These are phyloP conservation scores for Hyaloscypha hepaticicola DNA, from an alignment of 495 filamentous ascomycete species.

Conservation along the genomic window DNA sequence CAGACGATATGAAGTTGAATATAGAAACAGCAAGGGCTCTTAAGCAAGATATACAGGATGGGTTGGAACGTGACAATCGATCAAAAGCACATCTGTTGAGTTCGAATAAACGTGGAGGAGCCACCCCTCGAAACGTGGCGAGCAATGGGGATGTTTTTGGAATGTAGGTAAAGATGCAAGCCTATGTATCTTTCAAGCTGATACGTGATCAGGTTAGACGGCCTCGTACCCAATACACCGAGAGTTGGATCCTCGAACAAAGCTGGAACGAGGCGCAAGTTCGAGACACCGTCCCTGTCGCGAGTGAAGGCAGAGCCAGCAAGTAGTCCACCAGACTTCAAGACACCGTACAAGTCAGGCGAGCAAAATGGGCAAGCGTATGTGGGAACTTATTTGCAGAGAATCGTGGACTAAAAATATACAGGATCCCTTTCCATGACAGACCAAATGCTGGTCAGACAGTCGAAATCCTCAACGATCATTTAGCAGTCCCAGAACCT, in stretches of 20 bases:
- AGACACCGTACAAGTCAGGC: slow-evolving; percentile 42
- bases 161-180: slow-evolving; percentile 55
- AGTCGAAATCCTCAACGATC: slow-evolving; percentile 76
- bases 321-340: slow-evolving; percentile 47
- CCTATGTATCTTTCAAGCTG: slow-evolving; percentile 3
- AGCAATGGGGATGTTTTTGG: slow-evolving; percentile 72
- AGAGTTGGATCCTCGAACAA: slow-evolving; percentile 39
- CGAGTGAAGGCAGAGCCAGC: slow-evolving; percentile 44
- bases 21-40: slow-evolving; percentile 69
- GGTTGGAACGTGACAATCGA: slow-evolving; percentile 69
- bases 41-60: slow-evolving; percentile 83
- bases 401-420: background rate
- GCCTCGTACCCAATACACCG: slow-evolving; percentile 73
- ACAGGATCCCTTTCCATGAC: slow-evolving; percentile 62
- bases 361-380: slow-evolving; percentile 39
- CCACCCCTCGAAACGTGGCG: slow-evolving; percentile 62
- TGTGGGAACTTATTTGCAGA: slow-evolving; percentile 31
- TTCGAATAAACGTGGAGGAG: slow-evolving; percentile 58
- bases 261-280: slow-evolving; percentile 20
- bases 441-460: slow-evolving; percentile 76
- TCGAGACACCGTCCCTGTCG: slow-evolving; percentile 45
- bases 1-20: slow-evolving; percentile 68
- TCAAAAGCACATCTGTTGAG: slow-evolving; percentile 57
- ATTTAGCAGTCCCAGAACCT: slow-evolving; percentile 65
- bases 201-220: slow-evolving; percentile 62